A percentile compares a stretch with the other conserved stretches of the same genome.
Evolutionary conservation across 2,329 filamentous ascomycete genomes (phyloP).

Genomic region (Colletotrichum chlorophyti): DNA sequence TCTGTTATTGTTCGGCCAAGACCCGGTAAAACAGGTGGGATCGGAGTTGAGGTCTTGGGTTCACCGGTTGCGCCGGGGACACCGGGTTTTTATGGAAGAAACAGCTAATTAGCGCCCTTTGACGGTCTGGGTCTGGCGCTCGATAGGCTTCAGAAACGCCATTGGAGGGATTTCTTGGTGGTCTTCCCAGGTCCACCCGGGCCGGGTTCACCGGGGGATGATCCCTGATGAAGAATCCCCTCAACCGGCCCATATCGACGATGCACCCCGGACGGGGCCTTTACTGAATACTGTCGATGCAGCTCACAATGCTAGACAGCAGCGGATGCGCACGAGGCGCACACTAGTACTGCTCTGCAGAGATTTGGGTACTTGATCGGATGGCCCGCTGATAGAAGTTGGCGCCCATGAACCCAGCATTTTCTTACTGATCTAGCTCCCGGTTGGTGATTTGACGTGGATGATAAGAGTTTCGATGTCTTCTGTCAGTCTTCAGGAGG

Average conservation of each 20-base stretch:
- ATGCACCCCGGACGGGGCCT: neutral
- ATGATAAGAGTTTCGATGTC: neutral
- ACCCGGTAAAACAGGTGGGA: slow-evolving; percentile 15
- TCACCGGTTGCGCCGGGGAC: slow-evolving; percentile 26
- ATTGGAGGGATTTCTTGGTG: slow-evolving; percentile 21
- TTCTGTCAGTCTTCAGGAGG: neutral
- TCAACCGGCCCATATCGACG: neutral
- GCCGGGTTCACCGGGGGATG: slow-evolving; percentile 15
- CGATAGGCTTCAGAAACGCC: slow-evolving; percentile 7
- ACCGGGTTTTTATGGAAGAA: slow-evolving; percentile 13
- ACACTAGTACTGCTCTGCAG: neutral
- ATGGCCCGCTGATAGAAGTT: slow-evolving; percentile 10
- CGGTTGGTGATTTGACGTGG: no score
- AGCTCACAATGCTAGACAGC: neutral
- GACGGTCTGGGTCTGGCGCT: slow-evolving; percentile 3
- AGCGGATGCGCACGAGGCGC: neutral
- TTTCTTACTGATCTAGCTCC: neutral
- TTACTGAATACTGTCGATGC: neutral
- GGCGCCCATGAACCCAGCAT: slow-evolving; percentile 17
- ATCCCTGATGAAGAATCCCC: neutral
- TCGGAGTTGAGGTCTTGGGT: neutral
- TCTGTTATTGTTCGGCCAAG: neutral
- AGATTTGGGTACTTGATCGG: slow-evolving; percentile 21
- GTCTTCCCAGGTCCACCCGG: slow-evolving; percentile 17
- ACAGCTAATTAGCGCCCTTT: neutral